Base-by-base conservation (phyloP, 2,329 filamentous ascomycete genomes). In the Phialemonium atrogriseum region DNA sequence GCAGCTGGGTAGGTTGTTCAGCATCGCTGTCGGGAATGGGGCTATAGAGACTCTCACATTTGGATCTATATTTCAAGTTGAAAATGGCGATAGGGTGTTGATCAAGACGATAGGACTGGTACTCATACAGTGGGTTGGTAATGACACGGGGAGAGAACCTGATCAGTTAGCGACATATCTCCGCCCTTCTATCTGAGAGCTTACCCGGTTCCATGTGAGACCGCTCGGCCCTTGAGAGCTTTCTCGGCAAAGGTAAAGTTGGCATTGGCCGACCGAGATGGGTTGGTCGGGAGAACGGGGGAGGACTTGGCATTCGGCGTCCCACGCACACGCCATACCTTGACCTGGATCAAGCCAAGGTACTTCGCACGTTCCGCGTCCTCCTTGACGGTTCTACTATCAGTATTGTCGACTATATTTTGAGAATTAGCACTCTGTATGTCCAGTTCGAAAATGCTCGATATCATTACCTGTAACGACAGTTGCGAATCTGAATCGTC, bases 61-160 rank as follows among this genome's bases (percentile, higher is more conserved):
- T 13, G 6, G 28, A 30, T 4, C 28, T 12, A 15, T 30, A 30
- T 10, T 17, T 30, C 10, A 30, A 24, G 19, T 30, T 24, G 28
- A 30, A 30, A 11, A 30, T 30, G 21, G 28, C 28, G 12, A 19
- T 23, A 3, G 19, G 28, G 5, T 24, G 28, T 18, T 30, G 13
- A 18, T 30, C 28, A 6, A 15, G 12, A 13, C n/a, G n/a, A n/a
- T n/a, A n/a, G n/a, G n/a, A n/a, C n/a, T n/a, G n/a, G n/a, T n/a
- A n/a, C n/a, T n/a, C n/a, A n/a, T n/a, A n/a, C n/a, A n/a, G n/a
- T n/a, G n/a, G n/a, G n/a, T n/a, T n/a, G n/a, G n/a, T n/a, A n/a
- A n/a, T n/a, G n/a, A n/a, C n/a, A n/a, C n/a, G n/a, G n/a, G n/a
- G n/a, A n/a, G n/a, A n/a, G n/a, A n/a, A n/a, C n/a, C n/a, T n/a